Base-by-base conservation (phyloP, 345 rosid species). In the Odontarrhena argentea region DNA sequence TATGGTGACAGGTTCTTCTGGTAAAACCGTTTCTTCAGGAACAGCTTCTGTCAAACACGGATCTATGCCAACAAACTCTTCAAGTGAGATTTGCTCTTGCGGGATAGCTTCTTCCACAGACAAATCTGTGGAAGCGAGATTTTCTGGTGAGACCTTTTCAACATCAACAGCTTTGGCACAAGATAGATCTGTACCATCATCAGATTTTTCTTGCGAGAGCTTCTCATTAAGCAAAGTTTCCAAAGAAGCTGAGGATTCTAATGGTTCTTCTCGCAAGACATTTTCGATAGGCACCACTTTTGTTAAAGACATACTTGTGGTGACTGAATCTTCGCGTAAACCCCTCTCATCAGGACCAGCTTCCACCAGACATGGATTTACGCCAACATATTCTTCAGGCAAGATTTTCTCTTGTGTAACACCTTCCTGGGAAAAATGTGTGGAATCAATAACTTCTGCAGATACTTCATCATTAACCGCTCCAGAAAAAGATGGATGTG, bases 1-100 rank as follows among this genome's bases (percentile, higher is more conserved):
- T 61, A 61, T 18, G 25, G 56, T 51, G 65, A 28, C 42, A 58
- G 34, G 50, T 63, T 71, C 64, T 63, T 63, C 63, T 26, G 26
- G 42, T 15, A 38, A 54, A 54, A 14, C 63, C n/a, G 9, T 55
- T 63, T 46, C 57, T 36, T 46, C 57, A 45, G 34, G 8, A 47
- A 46, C 35, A 47, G 28, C 63, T 47, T 37, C 64, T 55, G 37
- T 63, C 10, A 5, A 55, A 47, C 26, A 55, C 13, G 58, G 44
- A 71, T 47, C 58, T 63, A 37, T 32, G 30, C 63, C 70, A 71
- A 48, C 36, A 48, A 6, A 55, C 40, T 63, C 65, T 55, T 63
- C 75, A 63, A 63, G 28, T 7, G 49, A 4, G 34, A 18, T 10
- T 63, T 55, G 37, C 51, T 63, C 56, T 12, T 63, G 42, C 40